A percentile compares a stretch with the other conserved stretches of the same genome.
These are phyloP conservation scores for Gracilariopsis chorda DNA, from an alignment of 23 red algal genomes.

Conservation along the genomic window DNA sequence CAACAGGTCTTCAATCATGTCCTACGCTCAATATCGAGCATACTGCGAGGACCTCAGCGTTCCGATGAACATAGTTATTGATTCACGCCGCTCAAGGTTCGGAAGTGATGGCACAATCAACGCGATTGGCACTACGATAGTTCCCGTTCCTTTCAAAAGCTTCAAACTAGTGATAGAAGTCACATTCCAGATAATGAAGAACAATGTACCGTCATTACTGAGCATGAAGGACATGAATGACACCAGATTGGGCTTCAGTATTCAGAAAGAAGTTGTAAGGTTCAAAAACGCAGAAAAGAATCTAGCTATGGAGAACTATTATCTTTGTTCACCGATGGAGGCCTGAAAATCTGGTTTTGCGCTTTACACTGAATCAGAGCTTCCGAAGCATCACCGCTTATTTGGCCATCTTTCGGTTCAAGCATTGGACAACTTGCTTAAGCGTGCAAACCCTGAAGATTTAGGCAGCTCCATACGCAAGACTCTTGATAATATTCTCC, in stretches of 20 bases:
- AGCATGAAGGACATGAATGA: neutral
- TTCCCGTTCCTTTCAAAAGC: neutral
- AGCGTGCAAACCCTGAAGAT: neutral
- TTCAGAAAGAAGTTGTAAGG: neutral
- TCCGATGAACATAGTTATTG: neutral
- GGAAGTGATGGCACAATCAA: neutral
- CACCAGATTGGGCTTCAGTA: neutral
- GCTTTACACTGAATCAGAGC: neutral
- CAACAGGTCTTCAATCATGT: neutral
- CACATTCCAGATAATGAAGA: neutral
- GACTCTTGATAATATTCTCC: neutral
- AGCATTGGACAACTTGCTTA: neutral
- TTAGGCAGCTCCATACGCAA: neutral
- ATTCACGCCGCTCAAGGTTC: neutral
- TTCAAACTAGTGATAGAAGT: neutral
- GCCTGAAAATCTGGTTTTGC: neutral
- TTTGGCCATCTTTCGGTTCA: neutral
- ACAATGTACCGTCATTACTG: neutral
- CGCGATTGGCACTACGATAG: neutral
- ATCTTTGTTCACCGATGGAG: neutral
- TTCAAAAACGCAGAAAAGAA: neutral
- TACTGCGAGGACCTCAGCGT: neutral
- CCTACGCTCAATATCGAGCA: neutral
- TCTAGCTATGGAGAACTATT: neutral
- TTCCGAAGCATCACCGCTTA: neutral